Evolutionary conservation across 2,329 filamentous ascomycete species (phyloP), one percentile per base, ranked within the genome.

Genomic region (Hawksworthiomyces lignivorus): DNA sequence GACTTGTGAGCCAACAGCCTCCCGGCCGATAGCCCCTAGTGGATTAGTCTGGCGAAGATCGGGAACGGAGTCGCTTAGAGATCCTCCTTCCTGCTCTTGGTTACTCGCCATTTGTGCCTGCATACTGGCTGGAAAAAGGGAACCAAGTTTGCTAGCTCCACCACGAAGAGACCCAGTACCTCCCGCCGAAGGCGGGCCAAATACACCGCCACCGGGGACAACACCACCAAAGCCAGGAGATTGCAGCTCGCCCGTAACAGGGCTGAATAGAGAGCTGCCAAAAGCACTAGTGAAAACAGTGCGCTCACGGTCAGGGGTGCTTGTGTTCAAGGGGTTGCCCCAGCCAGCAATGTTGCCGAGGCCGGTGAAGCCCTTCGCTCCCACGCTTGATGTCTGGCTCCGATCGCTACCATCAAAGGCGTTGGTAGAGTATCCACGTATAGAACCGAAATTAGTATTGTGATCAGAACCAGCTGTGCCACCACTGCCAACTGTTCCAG

Each of bases 341-440:
- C 82, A 83, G 39, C 81, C 79, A 3, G 72, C 70, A 28, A 87
- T 63, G 20, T 73, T 76, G 35, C 73, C 74, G 6, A 87, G 58
- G 10, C 68, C 63, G 11, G 80, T 70, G 50, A 87, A 94, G 9
- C 74, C 81, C 54, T 87, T 85, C 32, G 84, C 79, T 11, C 87
- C 85, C 15, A 83, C 84, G 56, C 89, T 95, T 0, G 89, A 95
- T 0, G 87, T 95, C 61, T 95, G 88, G 58, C 89, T 96, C 17
- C 90, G 82, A 58, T 97, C 90, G 51, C 88, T 87, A 5, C 82
- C 83, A 39, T 87, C 80, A 51, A 76, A 74, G 51, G 61, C 57
- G 12, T 39, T 35, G 50, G 59, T 61, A 35, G 62, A 64, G 36
- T 71, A 81, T 48, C 69, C 73, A 49, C 62, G 67, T 50, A 75